Evolutionary conservation across 1,139 yeast species (phyloP).

Genomic region (Candida buenavistaensis): DNA sequence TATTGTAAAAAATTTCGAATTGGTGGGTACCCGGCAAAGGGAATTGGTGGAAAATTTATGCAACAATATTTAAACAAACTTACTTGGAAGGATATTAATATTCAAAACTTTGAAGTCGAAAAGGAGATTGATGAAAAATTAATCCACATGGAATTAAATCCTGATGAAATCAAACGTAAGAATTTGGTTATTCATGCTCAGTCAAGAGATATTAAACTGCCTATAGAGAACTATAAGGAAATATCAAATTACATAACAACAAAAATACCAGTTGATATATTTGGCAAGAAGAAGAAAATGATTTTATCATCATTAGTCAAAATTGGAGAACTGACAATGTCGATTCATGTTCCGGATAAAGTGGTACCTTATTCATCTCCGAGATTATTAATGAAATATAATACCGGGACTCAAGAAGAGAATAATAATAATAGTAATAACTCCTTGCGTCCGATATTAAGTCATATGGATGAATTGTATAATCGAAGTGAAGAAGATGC

Average conservation of each 20-base stretch:
- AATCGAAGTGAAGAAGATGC: conserved; percentile 27
- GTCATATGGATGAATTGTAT: conserved; percentile 32
- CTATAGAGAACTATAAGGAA: background rate
- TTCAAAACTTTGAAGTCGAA: conserved; percentile 31
- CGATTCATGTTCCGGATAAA: conserved; percentile 34
- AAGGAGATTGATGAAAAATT: conserved; percentile 37
- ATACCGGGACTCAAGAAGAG: conserved; percentile 19
- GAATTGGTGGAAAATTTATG: conserved; percentile 39
- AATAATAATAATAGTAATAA: conserved; percentile 6
- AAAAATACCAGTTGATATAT: conserved; percentile 22
- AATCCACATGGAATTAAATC: conserved; percentile 26
- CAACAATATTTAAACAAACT: conserved; percentile 23
- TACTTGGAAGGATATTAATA: conserved; percentile 38
- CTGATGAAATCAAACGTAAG: conserved; percentile 34
- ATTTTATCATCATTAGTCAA: conserved; percentile 35
- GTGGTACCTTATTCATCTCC: conserved; percentile 43
- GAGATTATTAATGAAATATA: conserved; percentile 38
- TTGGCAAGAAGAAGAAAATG: conserved; percentile 41
- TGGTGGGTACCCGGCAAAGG: conserved; percentile 27
- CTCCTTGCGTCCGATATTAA: conserved; percentile 19
- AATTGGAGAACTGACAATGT: conserved; percentile 37
- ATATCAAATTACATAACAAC: background rate
- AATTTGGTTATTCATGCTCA: conserved; percentile 23
- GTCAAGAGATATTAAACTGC: background rate
- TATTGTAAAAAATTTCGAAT: conserved; percentile 23